phyloP scores from a whole-genome alignment of 441 rosid species.

The Erysimum pusillum region DNA sequence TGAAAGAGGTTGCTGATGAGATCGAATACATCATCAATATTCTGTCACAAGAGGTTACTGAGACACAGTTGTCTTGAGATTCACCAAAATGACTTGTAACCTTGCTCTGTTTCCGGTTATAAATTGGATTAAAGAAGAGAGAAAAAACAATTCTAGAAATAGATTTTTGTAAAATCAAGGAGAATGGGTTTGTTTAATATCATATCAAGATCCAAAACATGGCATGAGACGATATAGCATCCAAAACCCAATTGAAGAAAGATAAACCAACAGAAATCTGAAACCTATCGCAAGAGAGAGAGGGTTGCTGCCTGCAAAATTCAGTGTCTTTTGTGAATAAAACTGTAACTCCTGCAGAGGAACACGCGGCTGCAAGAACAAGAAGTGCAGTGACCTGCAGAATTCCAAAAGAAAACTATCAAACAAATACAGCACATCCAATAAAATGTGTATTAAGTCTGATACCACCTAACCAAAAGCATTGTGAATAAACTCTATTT shows the following conservation, averaged over 20 bases:
- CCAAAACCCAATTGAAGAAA: conserved; percentile 42
- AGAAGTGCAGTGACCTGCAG: conserved; percentile 49
- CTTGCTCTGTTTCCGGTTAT: neutral
- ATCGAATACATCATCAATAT: conserved; percentile 56
- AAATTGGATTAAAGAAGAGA: conserved; percentile 10
- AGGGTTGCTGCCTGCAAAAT: conserved; percentile 41
- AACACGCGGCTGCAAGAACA: conserved; percentile 47
- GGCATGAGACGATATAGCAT: conserved; percentile 41
- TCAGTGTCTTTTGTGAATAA: conserved; percentile 45
- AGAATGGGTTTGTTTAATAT: conserved; percentile 12
- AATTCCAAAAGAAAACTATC: conserved; percentile 5
- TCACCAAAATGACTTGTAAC: conserved; percentile 25
- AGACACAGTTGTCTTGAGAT: conserved; percentile 38
- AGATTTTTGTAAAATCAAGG: neutral
- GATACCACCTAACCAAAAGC: neutral
- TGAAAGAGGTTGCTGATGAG: conserved; percentile 64
- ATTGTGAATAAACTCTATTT: neutral
- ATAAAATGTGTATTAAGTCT: neutral
- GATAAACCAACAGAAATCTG: conserved; percentile 47
- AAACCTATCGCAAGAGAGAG: conserved; percentile 41
- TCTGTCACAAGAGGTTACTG: conserved; percentile 42
- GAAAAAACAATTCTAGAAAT: conserved; percentile 11
- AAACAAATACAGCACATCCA: no score
- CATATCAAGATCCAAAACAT: conserved; percentile 50
- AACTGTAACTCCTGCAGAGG: conserved; percentile 49